A percentile compares a stretch with the other conserved stretches of the same genome.
These are phyloP conservation scores for Warburgia ugandensis DNA, from an alignment of 164 flowering plant genomes.

Conservation along the genomic window DNA sequence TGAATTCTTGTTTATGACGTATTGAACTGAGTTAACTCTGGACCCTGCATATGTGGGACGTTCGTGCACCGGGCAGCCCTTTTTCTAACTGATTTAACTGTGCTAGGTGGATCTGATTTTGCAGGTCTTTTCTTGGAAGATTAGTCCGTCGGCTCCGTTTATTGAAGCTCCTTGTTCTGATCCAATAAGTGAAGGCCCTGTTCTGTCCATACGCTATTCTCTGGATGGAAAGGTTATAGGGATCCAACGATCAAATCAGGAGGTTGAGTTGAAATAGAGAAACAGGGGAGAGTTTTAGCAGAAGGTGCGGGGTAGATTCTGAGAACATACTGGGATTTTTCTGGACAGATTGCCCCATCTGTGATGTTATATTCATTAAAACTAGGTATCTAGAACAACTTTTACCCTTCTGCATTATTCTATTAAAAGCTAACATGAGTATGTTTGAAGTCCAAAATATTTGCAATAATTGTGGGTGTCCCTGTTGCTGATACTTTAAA, in stretches of 20 bases:
- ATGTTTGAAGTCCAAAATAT: no score
- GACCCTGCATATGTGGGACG: no score
- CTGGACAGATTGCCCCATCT: conserved; percentile 84
- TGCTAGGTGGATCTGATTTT: no score
- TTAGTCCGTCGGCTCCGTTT: conserved; percentile 41
- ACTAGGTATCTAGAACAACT: no score
- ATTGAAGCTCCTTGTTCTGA: conserved; percentile 48
- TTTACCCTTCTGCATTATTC: no score
- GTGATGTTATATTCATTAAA: conserved; percentile 76
- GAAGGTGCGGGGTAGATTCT: conserved; percentile 53
- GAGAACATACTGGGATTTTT: conserved; percentile 87
- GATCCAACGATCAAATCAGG: conserved; percentile 64
- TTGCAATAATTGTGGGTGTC: no score
- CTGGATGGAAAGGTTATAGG: conserved; percentile 72
- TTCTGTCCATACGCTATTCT: conserved; percentile 66
- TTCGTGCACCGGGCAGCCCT: no score
- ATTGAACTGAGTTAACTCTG: no score
- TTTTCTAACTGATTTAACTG: no score
- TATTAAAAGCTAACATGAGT: no score
- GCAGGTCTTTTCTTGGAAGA: conserved; percentile 80
- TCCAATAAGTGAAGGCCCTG: conserved; percentile 68
- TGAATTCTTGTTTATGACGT: background rate
- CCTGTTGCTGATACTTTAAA: no score
- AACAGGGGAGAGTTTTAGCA: conserved; percentile 47
- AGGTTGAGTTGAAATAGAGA: conserved; percentile 71